These are phyloP conservation scores for Trichoderma orchidacearum DNA, from an alignment of 495 filamentous ascomycete genomes.

Conservation along the genomic window DNA sequence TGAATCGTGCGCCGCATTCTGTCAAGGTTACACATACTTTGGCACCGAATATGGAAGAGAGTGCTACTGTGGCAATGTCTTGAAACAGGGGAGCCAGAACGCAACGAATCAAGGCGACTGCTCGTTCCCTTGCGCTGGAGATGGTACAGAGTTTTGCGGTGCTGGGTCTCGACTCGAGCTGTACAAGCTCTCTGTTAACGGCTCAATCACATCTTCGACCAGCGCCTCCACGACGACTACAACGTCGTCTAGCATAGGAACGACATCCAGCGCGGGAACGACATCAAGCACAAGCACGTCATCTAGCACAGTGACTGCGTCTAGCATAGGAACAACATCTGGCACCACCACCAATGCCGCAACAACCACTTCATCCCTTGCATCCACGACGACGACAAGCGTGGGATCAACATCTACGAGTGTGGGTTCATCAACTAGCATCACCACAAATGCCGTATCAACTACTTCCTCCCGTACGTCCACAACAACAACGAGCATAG, in stretches of 20 bases:
- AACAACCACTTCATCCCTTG: constrained; percentile 1
- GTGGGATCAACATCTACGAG: too few relatives aligned
- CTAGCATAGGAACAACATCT: not conserved
- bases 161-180: constrained; percentile 14
- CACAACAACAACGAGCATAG: not conserved
- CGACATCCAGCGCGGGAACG: not conserved
- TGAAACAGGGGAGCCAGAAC: constrained; percentile 8
- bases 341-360: not conserved
- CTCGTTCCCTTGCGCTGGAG: constrained; percentile 15
- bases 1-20: constrained; percentile 18
- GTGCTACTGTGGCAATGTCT: constrained; percentile 22
- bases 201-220: not conserved
- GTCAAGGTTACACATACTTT: constrained; percentile 15
- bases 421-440: too few relatives aligned
- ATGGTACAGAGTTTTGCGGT: constrained; percentile 10
- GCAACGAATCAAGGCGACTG: constrained; percentile 13
- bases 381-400: not conserved
- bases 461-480: constrained; percentile 1
- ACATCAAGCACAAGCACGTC: not conserved
- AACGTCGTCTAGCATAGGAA: too few relatives aligned
- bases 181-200: constrained; percentile 7
- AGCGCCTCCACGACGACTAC: constrained; percentile 1
- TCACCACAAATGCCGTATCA: not conserved
- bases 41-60: constrained; percentile 21
- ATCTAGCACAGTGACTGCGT: not conserved